Evolutionary conservation across 371 early-diverging fungal genomes (phyloP), one percentile per base, ranked within the genome.

Genomic region (Nematocida sp.): DNA sequence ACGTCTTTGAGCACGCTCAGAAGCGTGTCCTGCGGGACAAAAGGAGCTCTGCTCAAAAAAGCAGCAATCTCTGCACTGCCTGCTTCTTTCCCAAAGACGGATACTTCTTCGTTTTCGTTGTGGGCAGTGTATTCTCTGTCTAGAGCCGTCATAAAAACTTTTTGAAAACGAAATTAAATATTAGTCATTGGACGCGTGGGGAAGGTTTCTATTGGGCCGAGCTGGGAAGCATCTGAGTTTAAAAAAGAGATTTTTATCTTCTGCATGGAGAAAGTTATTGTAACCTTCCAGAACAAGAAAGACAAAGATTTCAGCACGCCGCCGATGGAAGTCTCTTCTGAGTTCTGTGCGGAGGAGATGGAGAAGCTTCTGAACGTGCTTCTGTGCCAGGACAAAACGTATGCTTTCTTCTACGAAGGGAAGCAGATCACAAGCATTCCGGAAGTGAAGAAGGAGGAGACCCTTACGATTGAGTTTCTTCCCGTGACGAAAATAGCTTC

Each of bases 391-490:
- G 60, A 70, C 57, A 70, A 70, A 50, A 38, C 74, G 8, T 70
- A 70, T 37, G 74, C 74, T 13, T 70, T 70, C 43, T 70, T 70
- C 74, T 60, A 70, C 45, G 38, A 60, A 17, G 74, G 74, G 32
- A 53, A 58, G 50, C 74, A 70, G 36, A 70, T 70, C 5, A 7
- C 27, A 5, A 37, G 60, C 23, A n/a, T 70, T 4, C 74, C 74
- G 23, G 31, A 25, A 2, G 38, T n/a, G 11, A 50, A 50, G 36
- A 29, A 27, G n/a, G 74, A 70, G 43, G 15, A 48, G 46, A 56
- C 58, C 8, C 4, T 70, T 8, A 21, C 31, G 21, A 70, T 70
- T 23, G 74, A 70, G 45, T 70, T 70, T 43, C 31, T 70, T 43
- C 60, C 74, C 25, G 74, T 70, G 7, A 60, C 58, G n/a, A 70